Evolutionary conservation across 306 rosid species (phyloP), one percentile per base, ranked within the genome.

Genomic region (Cucurbita maxima): DNA sequence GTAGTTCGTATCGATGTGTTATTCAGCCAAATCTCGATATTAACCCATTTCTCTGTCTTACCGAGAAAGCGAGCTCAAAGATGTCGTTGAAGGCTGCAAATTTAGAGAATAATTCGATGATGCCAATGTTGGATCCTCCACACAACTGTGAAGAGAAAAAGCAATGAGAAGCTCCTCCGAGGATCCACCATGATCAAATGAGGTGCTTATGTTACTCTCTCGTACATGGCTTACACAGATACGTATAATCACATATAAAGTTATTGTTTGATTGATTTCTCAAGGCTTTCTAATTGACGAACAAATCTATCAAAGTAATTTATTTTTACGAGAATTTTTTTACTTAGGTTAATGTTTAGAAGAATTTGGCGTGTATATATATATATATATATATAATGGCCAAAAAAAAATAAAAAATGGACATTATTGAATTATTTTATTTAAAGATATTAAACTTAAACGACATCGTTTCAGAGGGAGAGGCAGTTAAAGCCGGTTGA

Each of bases 141-240:
- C 60, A 75, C 56, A 75, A 71, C 41, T 78, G 79, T 71, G 87
- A 72, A 7, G 89, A 88, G 55, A 77, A 81, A 40, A 89, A 87
- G 47, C 64, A 86, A 82, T 5, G 89, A 81, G 43, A 82, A 88
- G 76, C 87, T 89, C 62, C 90, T 88, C 84, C 83, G 80, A 85
- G 96, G 97, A 20, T 90, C 98, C 75, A 75, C 93, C 83, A 89
- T 94, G 94, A 83, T 97, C 80, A 83, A 80, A 75, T 97, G 96
- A 13, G 96, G 98, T 18, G 96, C 90, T 66, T 86, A 76, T 66
- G 98, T 97, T 6, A 96, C 98, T 22, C 54, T 90, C 73, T 94
- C 96, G 8, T 90, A 94, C 77, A 94, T 94, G 98, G 71, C 89
- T 25, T 94, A 96, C 72, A 96, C 98, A 3, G 96, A 97, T 92